These are phyloP conservation scores for Hansenula lynferdii DNA, from an alignment of 1,139 yeast genomes.

Conservation along the genomic window DNA sequence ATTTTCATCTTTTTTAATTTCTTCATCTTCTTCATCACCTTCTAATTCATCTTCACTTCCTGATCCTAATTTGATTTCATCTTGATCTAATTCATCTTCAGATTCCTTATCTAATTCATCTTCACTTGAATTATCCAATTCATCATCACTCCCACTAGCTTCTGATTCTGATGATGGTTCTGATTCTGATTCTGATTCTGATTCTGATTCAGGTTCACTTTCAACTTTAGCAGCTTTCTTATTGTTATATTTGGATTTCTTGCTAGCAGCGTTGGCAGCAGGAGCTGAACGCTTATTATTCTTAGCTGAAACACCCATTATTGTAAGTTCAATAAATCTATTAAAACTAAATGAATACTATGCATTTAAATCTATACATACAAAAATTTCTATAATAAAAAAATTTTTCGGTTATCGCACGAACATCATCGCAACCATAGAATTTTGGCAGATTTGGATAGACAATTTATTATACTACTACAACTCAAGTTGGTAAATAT, in stretches of 20 bases:
- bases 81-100: slow-evolving; percentile 24
- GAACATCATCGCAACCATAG: slow-evolving; percentile 1
- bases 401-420: slow-evolving; percentile 1
- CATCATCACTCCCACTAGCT: slow-evolving; percentile 21
- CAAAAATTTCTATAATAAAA: background rate
- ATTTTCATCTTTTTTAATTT: slow-evolving; percentile 20
- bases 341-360: no score
- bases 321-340: no score
- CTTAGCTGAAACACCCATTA: slow-evolving; percentile 16
- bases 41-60: slow-evolving; percentile 21
- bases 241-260: slow-evolving; percentile 14
- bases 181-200: background rate
- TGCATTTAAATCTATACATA: background rate
- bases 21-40: slow-evolving; percentile 20
- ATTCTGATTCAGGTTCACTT: slow-evolving; percentile 13
- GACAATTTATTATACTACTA: no score
- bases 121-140: slow-evolving; percentile 22
- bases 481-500: no score
- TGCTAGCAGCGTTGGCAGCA: slow-evolving; percentile 4
- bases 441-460: slow-evolving; percentile 1
- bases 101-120: slow-evolving; percentile 27
- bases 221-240: slow-evolving; percentile 11
- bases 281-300: slow-evolving; percentile 19
- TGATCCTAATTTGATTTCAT: slow-evolving; percentile 13
- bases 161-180: background rate